Conservation (phyloP, 257 asterid genomes). For the Solanum ossicruentum region DNA sequence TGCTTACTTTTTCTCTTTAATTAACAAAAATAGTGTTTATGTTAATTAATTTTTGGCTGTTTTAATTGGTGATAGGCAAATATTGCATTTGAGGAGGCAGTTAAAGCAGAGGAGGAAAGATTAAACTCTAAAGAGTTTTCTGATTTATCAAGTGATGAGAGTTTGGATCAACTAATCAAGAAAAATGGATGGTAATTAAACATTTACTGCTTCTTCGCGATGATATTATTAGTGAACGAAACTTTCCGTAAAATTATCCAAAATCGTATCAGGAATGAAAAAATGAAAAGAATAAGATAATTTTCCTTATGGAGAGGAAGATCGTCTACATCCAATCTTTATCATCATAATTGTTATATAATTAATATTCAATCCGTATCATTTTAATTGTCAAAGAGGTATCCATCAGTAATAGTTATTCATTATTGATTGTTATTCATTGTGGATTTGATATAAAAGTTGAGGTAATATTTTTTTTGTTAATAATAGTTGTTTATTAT, state of each 20-base stretch:
- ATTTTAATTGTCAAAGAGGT: too few relatives aligned
- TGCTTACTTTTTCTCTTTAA: neutral
- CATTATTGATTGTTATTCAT: accelerated
- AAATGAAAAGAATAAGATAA: too few relatives aligned
- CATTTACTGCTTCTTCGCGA: neutral
- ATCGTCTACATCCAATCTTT: too few relatives aligned
- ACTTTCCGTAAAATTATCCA: too few relatives aligned
- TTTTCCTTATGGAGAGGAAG: too few relatives aligned
- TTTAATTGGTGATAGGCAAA: conserved; percentile 14
- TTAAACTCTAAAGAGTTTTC: neutral
- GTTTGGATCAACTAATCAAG: conserved; percentile 29
- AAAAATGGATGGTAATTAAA: conserved; percentile 62
- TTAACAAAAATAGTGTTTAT: neutral
- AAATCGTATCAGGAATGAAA: too few relatives aligned
- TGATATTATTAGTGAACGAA: neutral
- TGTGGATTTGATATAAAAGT: too few relatives aligned
- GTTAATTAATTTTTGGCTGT: neutral
- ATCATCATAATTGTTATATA: too few relatives aligned
- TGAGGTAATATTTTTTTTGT: too few relatives aligned
- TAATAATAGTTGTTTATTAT: too few relatives aligned
- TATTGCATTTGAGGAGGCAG: conserved; percentile 17
- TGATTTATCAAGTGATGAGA: conserved; percentile 12
- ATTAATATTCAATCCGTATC: too few relatives aligned
- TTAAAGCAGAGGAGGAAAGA: neutral
- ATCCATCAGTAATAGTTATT: accelerated